Conservation (phyloP, 2,329 filamentous ascomycete species). For the Talaromyces sp. region DNA sequence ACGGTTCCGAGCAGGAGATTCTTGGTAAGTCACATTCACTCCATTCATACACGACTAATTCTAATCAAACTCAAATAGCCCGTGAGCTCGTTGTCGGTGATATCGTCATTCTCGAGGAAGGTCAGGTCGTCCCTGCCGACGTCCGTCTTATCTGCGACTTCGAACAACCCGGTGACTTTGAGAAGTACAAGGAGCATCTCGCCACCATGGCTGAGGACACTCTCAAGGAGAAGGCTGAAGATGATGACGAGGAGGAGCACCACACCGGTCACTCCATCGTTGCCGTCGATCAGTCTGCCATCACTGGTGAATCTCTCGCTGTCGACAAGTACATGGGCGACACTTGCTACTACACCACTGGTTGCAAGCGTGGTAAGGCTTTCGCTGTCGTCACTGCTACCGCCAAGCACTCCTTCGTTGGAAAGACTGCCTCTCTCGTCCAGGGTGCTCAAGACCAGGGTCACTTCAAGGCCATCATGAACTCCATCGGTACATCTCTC, state of each 20-base stretch:
- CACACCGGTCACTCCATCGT: conserved; percentile 60
- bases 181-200: conserved; percentile 57
- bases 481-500: conserved; percentile 66
- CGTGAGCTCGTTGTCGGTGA: conserved; percentile 69
- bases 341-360: conserved; percentile 68
- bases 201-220: conserved; percentile 55
- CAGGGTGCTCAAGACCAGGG: conserved; percentile 68
- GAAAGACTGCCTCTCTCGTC: conserved; percentile 65
- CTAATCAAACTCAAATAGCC: neutral
- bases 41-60: neutral
- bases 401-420: conserved; percentile 67
- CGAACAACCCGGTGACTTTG: conserved; percentile 60
- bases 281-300: conserved; percentile 69
- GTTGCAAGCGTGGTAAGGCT: conserved; percentile 70
- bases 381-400: conserved; percentile 62
- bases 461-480: conserved; percentile 75
- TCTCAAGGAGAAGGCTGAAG: conserved; percentile 49
- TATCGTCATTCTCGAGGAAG: conserved; percentile 66
- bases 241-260: conserved; percentile 55
- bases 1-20: conserved; percentile 61
- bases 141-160: conserved; percentile 66
- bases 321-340: conserved; percentile 60
- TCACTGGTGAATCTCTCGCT: conserved; percentile 70
- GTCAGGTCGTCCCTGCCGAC: conserved; percentile 63
- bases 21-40: conserved; percentile 39